A percentile compares a stretch with the other conserved stretches of the same genome.
phyloP scores from a whole-genome alignment of 2,329 filamentous ascomycete species.

The Alternaria novae-zelandiae region DNA sequence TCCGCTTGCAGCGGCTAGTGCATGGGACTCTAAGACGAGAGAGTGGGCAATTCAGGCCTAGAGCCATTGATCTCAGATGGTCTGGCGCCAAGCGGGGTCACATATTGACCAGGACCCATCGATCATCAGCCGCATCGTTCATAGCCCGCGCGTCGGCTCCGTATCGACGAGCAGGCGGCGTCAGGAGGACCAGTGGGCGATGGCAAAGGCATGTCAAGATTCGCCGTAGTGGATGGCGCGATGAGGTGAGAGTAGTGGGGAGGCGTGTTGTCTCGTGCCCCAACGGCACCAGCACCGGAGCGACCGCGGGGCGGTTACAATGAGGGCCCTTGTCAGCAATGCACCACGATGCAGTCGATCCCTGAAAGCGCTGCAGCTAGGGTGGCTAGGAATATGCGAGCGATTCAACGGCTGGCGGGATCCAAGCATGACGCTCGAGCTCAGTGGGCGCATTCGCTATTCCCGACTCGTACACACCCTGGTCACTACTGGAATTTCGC shows the following conservation, averaged over 20 bases:
- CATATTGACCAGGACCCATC: slow-evolving; percentile 42
- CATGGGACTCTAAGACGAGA: slow-evolving; percentile 30
- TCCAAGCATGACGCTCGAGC: slow-evolving; percentile 48
- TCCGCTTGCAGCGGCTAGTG: slow-evolving; percentile 49
- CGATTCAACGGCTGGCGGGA: slow-evolving; percentile 50
- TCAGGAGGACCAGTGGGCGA: slow-evolving; percentile 20
- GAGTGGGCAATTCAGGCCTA: slow-evolving; percentile 45
- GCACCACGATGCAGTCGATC: slow-evolving; percentile 43
- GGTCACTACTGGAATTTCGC: slow-evolving; percentile 43
- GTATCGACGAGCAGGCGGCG: slow-evolving; percentile 29
- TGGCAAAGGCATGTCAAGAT: background rate
- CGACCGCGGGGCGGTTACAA: slow-evolving; percentile 39
- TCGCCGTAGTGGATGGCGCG: slow-evolving; percentile 22
- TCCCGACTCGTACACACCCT: slow-evolving; percentile 37
- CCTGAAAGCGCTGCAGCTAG: slow-evolving; percentile 41
- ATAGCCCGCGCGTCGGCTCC: slow-evolving; percentile 25
- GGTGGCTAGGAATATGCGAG: slow-evolving; percentile 44
- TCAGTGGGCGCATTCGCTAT: slow-evolving; percentile 41
- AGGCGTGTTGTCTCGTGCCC: slow-evolving; percentile 34
- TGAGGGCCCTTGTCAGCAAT: slow-evolving; percentile 14
- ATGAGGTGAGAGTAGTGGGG: slow-evolving; percentile 21
- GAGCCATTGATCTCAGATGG: slow-evolving; percentile 48
- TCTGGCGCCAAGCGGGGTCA: slow-evolving; percentile 46
- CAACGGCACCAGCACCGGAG: slow-evolving; percentile 24
- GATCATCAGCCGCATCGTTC: slow-evolving; percentile 49